Percentiles rank a stretch among this genome's conserved stretches.
Conservation (phyloP, 2,329 filamentous ascomycete species). For the Curvularia spicifera region DNA sequence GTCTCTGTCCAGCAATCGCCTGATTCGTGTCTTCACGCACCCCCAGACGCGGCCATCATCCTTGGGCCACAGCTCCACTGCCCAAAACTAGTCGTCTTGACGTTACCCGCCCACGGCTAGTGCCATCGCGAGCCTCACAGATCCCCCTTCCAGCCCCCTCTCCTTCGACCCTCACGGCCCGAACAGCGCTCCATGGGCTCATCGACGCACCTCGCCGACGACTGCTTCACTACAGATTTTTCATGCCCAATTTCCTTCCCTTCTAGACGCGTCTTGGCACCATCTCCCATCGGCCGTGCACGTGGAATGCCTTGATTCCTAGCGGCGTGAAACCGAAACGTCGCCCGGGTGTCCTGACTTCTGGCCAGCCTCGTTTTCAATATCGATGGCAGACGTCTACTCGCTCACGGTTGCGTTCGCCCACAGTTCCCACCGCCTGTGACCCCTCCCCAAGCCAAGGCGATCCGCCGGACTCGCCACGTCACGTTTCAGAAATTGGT, state of each 20-base stretch:
- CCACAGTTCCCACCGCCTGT: constrained; percentile 8
- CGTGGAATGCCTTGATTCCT: constrained; percentile 1
- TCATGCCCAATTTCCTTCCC: constrained; percentile 1
- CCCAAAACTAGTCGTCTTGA: neutral
- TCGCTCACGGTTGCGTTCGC: constrained; percentile 13
- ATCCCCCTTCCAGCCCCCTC: too few relatives aligned
- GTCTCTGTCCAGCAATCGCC: neutral
- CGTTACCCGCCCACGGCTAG: neutral
- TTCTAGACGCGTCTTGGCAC: constrained; percentile 4
- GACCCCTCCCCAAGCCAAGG: constrained; percentile 4
- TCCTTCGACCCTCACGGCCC: neutral
- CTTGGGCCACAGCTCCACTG: neutral
- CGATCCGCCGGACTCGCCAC: constrained; percentile 8
- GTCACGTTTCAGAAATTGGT: constrained; percentile 14
- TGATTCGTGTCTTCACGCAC: neutral
- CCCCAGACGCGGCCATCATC: neutral
- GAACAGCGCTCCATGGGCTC: neutral
- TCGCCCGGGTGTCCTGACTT: constrained; percentile 4
- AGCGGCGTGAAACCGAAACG: constrained; percentile 14
- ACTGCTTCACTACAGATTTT: neutral
- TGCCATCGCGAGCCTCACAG: neutral
- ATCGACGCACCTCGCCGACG: neutral
- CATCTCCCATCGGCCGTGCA: neutral
- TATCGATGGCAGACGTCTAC: constrained; percentile 4
- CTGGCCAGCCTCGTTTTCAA: constrained; percentile 9